phyloP scores from a whole-genome alignment of 805 yeast species.

The Debaryomyces castellii region DNA sequence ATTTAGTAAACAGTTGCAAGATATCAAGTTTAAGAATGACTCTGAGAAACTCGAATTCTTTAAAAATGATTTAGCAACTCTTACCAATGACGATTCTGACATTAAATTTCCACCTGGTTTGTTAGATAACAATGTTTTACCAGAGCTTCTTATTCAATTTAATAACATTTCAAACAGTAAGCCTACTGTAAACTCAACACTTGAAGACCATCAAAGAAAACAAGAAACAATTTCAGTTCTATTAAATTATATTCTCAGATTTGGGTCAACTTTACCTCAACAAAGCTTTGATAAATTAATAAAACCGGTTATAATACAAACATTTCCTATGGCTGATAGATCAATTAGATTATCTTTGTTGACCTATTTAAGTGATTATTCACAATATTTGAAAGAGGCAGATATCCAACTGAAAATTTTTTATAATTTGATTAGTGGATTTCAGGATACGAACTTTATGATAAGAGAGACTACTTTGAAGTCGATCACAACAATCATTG shows the following conservation, averaged over 20 bases:
- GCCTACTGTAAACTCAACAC: constrained; percentile 24
- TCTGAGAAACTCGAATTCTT: constrained; percentile 51
- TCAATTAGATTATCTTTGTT: constrained; percentile 73
- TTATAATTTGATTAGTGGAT: constrained; percentile 71
- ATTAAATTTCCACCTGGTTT: constrained; percentile 47
- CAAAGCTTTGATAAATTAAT: constrained; percentile 41
- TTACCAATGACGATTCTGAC: constrained; percentile 16
- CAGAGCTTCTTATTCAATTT: constrained; percentile 59
- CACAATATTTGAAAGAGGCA: constrained; percentile 49
- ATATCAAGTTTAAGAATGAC: constrained; percentile 52
- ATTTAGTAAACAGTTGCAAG: constrained; percentile 54
- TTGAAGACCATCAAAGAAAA: constrained; percentile 28
- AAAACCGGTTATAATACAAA: constrained; percentile 62
- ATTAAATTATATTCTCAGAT: constrained; percentile 42
- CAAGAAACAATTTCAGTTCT: constrained; percentile 39
- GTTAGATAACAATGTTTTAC: constrained; percentile 62
- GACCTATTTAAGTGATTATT: constrained; percentile 56
- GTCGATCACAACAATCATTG: constrained; percentile 58
- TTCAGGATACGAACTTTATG: constrained; percentile 79
- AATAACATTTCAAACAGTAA: constrained; percentile 24
- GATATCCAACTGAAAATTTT: constrained; percentile 73
- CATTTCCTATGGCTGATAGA: constrained; percentile 71
- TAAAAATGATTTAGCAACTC: constrained; percentile 27
- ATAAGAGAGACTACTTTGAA: constrained; percentile 79
- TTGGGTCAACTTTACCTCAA: constrained; percentile 25